phyloP scores from a whole-genome alignment of 495 filamentous ascomycete species.

The Evernia prunastri region DNA sequence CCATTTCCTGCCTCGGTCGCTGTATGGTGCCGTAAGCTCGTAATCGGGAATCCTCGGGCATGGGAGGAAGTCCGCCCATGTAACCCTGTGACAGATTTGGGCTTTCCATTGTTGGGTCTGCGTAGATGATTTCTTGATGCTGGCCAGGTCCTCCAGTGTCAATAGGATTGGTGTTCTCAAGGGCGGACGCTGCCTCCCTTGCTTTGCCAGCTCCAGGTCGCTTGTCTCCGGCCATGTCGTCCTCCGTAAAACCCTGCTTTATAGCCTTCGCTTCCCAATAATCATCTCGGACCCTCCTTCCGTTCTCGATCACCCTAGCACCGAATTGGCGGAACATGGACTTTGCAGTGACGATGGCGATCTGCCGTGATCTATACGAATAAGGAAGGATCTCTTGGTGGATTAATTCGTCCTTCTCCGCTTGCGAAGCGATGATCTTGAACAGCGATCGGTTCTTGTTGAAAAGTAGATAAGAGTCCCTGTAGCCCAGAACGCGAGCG shows the following conservation, averaged over 20 bases:
- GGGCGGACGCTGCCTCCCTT: slow-evolving; percentile 68
- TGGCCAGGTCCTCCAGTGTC: slow-evolving; percentile 45
- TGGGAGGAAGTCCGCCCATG: slow-evolving; percentile 51
- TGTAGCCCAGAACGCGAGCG: slow-evolving; percentile 86
- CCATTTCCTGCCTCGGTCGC: slow-evolving; percentile 82
- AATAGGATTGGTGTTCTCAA: slow-evolving; percentile 38
- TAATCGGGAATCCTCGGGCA: slow-evolving; percentile 67
- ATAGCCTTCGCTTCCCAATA: slow-evolving; percentile 97
- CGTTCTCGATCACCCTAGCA: slow-evolving; percentile 85
- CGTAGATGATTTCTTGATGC: slow-evolving; percentile 75
- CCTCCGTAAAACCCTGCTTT: slow-evolving; percentile 98
- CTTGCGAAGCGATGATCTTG: slow-evolving; percentile 96
- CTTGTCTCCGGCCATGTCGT: slow-evolving; percentile 94
- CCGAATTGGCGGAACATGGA: slow-evolving; percentile 99
- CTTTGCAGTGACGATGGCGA: slow-evolving; percentile 95
- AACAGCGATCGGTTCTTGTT: slow-evolving; percentile 97
- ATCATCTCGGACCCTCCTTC: slow-evolving; percentile 88
- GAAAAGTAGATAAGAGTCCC: slow-evolving; percentile 96
- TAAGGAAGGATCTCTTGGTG: slow-evolving; percentile 92
- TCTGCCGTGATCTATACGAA: slow-evolving; percentile 95
- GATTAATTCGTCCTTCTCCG: slow-evolving; percentile 95
- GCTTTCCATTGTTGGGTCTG: slow-evolving; percentile 54
- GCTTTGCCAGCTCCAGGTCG: slow-evolving; percentile 85
- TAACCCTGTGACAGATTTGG: slow-evolving; percentile 54
- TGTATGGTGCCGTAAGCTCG: slow-evolving; percentile 78